Percentiles rank a stretch among this genome's conserved stretches.
phyloP scores from a whole-genome alignment of 192 early-diverging fungal species.

The Coemansia sp. region DNA sequence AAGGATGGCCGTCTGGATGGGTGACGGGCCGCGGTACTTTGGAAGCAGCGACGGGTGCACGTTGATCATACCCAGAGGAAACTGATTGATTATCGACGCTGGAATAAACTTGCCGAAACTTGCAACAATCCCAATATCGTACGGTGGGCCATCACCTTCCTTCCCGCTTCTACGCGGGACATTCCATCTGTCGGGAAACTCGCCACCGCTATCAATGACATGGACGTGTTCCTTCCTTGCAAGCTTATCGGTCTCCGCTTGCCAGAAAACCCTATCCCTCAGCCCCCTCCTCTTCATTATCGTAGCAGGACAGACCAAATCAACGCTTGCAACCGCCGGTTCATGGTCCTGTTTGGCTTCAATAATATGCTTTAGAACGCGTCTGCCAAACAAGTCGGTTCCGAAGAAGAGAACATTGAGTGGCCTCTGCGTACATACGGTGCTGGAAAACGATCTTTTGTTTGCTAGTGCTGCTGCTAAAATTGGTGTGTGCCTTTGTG shows the following conservation, averaged over 20 bases:
- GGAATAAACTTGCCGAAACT: conserved; percentile 93
- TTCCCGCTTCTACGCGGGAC: conserved; percentile 6
- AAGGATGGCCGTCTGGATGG: conserved; percentile 81
- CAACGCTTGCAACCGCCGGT: conserved; percentile 15
- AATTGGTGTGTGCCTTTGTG: too few species aligned
- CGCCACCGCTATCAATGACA: background rate
- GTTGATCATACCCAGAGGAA: conserved; percentile 74
- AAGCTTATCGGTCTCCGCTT: conserved; percentile 12
- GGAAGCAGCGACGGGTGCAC: conserved; percentile 94
- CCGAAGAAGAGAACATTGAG: conserved; percentile 81
- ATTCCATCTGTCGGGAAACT: conserved; percentile 10
- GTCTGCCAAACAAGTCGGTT: conserved; percentile 75
- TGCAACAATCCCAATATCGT: conserved; percentile 87
- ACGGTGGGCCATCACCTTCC: conserved; percentile 18
- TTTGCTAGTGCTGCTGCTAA: background rate
- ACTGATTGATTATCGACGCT: conserved; percentile 62
- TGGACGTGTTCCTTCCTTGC: conserved; percentile 4
- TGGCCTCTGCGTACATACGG: background rate
- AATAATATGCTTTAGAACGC: conserved; percentile 60
- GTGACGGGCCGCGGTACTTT: conserved; percentile 89
- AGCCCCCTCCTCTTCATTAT: conserved; percentile 14
- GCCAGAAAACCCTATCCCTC: conserved; percentile 14
- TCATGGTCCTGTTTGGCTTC: conserved; percentile 43
- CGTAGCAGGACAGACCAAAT: conserved; percentile 19
- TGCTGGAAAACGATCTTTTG: background rate